A percentile compares a stretch with the other conserved stretches of the same genome.
phyloP scores from a whole-genome alignment of 495 filamentous ascomycete genomes.

The Choiromyces venosus region DNA sequence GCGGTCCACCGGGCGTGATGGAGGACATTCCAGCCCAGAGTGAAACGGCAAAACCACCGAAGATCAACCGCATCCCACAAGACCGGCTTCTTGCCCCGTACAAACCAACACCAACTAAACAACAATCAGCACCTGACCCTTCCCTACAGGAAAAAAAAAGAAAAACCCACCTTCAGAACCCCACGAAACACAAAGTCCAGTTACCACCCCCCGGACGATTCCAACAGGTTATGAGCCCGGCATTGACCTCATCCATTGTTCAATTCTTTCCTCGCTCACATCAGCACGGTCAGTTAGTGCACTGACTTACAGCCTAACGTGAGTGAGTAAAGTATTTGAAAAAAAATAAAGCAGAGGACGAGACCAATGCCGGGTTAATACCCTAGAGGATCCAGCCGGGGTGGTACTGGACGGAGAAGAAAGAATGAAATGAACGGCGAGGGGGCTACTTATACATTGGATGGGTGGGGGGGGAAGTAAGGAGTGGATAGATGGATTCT shows the following conservation, averaged over 20 bases:
- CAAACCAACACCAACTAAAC: background rate
- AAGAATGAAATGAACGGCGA: background rate
- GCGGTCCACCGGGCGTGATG: background rate
- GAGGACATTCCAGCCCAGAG: background rate
- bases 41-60: background rate
- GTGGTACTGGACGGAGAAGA: background rate
- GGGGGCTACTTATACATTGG: background rate
- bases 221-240: constrained; percentile 1
- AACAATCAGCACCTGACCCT: background rate
- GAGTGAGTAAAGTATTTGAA: background rate
- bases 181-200: background rate
- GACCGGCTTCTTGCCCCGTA: too few relatives aligned
- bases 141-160: too few relatives aligned
- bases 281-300: too few relatives aligned
- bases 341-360: background rate
- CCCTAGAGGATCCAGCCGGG: background rate
- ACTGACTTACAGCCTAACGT: too few relatives aligned
- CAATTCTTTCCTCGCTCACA: background rate
- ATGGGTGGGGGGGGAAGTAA: background rate
- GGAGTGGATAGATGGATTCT: background rate
- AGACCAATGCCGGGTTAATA: background rate
- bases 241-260: background rate
- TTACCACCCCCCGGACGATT: background rate
- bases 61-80: background rate
- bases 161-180: background rate